Conservation (phyloP, 805 yeast genomes). For the Monosporozyma aerobia region DNA sequence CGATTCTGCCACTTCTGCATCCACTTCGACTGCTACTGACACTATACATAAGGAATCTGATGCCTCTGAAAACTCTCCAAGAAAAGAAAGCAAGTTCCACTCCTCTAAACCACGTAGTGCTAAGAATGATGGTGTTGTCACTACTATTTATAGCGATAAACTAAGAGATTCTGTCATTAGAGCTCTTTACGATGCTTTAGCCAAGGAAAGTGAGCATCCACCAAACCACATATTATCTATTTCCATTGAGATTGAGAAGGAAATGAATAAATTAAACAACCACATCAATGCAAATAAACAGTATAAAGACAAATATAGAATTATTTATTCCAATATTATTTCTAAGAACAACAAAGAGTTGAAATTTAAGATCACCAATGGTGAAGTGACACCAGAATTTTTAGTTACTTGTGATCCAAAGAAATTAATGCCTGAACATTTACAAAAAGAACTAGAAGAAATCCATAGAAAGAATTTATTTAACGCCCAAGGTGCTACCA, state of each 20-base stretch:
- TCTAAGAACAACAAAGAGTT: slow-evolving; percentile 85
- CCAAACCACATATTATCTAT: slow-evolving; percentile 52
- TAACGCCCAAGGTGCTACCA: slow-evolving; percentile 96
- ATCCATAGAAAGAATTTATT: slow-evolving; percentile 82
- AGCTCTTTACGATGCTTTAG: slow-evolving; percentile 83
- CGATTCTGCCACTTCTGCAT: neutral
- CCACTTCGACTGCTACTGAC: neutral
- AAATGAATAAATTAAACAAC: slow-evolving; percentile 54
- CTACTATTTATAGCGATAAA: slow-evolving; percentile 59
- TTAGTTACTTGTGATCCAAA: slow-evolving; percentile 80
- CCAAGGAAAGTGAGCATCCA: slow-evolving; percentile 60
- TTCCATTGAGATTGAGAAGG: slow-evolving; percentile 65
- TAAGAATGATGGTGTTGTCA: slow-evolving; percentile 68
- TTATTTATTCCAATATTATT: slow-evolving; percentile 77
- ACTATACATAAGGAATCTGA: neutral
- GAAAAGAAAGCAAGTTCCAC: slow-evolving; percentile 34
- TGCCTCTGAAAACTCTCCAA: slow-evolving; percentile 3
- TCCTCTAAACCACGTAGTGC: slow-evolving; percentile 62
- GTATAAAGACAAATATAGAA: slow-evolving; percentile 77
- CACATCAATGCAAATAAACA: slow-evolving; percentile 40
- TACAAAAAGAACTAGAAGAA: slow-evolving; percentile 76
- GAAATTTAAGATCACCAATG: slow-evolving; percentile 55
- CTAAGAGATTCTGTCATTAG: slow-evolving; percentile 78
- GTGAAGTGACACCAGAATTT: slow-evolving; percentile 55
- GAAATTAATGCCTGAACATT: slow-evolving; percentile 89